Evolutionary conservation across 2,329 filamentous ascomycete species (phyloP).

Genomic region (Beauveria bassiana): DNA sequence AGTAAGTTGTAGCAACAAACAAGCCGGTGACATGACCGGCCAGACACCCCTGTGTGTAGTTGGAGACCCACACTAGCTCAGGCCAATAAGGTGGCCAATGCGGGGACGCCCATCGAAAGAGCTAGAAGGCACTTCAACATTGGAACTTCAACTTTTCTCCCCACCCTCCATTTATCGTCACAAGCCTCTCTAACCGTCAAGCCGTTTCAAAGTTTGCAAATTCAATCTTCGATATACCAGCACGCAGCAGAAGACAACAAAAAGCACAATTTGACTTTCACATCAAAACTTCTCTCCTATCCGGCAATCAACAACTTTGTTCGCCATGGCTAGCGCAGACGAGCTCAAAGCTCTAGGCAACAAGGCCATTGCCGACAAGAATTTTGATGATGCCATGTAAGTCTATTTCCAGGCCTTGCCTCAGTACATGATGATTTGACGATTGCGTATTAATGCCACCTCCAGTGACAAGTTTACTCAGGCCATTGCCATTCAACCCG

Average conservation of each 20-base stretch:
- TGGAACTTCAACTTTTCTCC: slow-evolving; percentile 19
- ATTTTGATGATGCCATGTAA: slow-evolving; percentile 92
- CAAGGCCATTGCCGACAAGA: slow-evolving; percentile 96
- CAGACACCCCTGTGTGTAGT: neutral
- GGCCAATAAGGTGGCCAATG: slow-evolving; percentile 24
- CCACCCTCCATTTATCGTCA: slow-evolving; percentile 17
- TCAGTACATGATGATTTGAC: neutral
- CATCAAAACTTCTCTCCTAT: neutral
- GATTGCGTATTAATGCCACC: slow-evolving; percentile 13
- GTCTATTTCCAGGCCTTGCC: slow-evolving; percentile 28
- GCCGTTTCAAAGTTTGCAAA: neutral
- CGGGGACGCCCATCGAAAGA: slow-evolving; percentile 31
- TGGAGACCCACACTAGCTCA: slow-evolving; percentile 16
- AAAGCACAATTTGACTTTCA: neutral
- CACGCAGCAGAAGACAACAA: neutral
- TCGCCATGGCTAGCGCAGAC: slow-evolving; percentile 52
- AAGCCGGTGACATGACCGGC: neutral
- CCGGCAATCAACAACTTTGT: slow-evolving; percentile 2
- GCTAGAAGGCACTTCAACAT: slow-evolving; percentile 30
- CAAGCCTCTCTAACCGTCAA: slow-evolving; percentile 16
- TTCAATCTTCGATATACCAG: neutral
- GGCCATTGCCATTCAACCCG: slow-evolving; percentile 79
- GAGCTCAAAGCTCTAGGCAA: slow-evolving; percentile 96
- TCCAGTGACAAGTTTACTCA: slow-evolving; percentile 84
- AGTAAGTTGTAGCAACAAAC: neutral